Evolutionary conservation across 371 early-diverging fungal species (phyloP).

Genomic region (Nosema muscidifuracis): DNA sequence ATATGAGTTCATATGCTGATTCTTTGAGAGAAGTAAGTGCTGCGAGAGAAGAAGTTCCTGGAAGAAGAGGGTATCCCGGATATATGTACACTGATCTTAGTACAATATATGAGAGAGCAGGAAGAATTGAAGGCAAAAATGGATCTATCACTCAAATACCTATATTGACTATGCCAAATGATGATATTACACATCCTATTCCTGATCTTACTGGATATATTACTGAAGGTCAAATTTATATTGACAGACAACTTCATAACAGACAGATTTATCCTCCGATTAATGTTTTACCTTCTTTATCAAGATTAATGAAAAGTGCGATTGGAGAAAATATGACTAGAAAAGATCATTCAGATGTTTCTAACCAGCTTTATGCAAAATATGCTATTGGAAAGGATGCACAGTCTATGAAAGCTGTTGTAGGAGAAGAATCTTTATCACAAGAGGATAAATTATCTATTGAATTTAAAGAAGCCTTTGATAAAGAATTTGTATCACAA

Average conservation of each 20-base stretch:
- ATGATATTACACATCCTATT: constrained; percentile 99
- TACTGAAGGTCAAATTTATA: constrained; percentile 99
- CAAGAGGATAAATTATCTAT: constrained; percentile 93
- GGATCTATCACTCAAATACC: constrained; percentile 99
- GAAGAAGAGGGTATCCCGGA: constrained; percentile 99
- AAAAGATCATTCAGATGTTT: constrained; percentile 98
- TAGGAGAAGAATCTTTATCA: constrained; percentile 97
- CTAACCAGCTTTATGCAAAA: constrained; percentile 98
- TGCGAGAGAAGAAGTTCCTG: constrained; percentile 99
- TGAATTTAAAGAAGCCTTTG: constrained; percentile 97
- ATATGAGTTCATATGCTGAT: constrained; percentile 99
- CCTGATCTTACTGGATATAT: constrained; percentile 99
- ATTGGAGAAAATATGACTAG: constrained; percentile 98
- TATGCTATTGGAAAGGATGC: constrained; percentile 99
- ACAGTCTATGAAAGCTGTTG: constrained; percentile 98
- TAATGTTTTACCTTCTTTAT: constrained; percentile 96
- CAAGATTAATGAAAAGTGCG: constrained; percentile 98
- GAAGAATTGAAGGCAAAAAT: constrained; percentile 94
- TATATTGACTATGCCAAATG: constrained; percentile 99
- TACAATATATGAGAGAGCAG: constrained; percentile 98
- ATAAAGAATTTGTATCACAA: constrained; percentile 91
- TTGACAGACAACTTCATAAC: constrained; percentile 96
- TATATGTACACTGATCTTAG: constrained; percentile 99
- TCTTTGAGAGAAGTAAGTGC: constrained; percentile 97
- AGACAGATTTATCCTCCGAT: constrained; percentile 99